Base-by-base conservation (phyloP, 306 rosid genomes). In the Myrica gale region DNA sequence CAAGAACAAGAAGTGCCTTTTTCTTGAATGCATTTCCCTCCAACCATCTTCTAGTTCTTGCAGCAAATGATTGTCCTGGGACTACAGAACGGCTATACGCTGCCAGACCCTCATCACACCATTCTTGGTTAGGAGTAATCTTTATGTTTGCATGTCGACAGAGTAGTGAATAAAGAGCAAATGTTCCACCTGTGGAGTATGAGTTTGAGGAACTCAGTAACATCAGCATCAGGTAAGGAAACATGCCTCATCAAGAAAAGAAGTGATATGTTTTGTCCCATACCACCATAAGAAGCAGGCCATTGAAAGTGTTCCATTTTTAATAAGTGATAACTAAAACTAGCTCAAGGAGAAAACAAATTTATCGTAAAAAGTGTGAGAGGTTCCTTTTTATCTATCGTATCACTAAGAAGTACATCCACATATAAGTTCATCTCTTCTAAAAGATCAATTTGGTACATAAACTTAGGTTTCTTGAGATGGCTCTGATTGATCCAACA, bases 11-110 rank as follows among this genome's bases (percentile, higher is more conserved):
- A 63, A 88, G 83, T 0, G 68, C 50, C 76, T 73, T 85, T 74
- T 88, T 88, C 79, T 78, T 84, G 68, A 78, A 76, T 68, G 82
- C 72, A 55, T 52, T 74, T 41, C 65, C 82, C 78, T 88, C 91
- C 50, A 88, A 78, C 91, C 89, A 88, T 74, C 74, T 84, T 83
- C 81, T 88, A 17, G 89, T 83, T 69, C 78, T 83, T 44, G 85
- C 88, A 78, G 87, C 89, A 74, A 78, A 88, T 6, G 89, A 88
- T 39, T 79, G 76, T 65, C 83, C 89, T 53, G 74, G 87, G 72
- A 32, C 51, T 26, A 39, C 57, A 42, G 81, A 50, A 55, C 73
- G n/a, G 57, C 82, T 73, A 72, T 79, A 79, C 13, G 78, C 73
- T 26, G 82, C 63, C 45, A 79, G 74, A 74, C 74, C 63, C 69